A percentile compares a stretch with the other conserved stretches of the same genome.
These are phyloP conservation scores for Epichloe festucae DNA, from an alignment of 2,329 filamentous ascomycete species.

Conservation along the genomic window DNA sequence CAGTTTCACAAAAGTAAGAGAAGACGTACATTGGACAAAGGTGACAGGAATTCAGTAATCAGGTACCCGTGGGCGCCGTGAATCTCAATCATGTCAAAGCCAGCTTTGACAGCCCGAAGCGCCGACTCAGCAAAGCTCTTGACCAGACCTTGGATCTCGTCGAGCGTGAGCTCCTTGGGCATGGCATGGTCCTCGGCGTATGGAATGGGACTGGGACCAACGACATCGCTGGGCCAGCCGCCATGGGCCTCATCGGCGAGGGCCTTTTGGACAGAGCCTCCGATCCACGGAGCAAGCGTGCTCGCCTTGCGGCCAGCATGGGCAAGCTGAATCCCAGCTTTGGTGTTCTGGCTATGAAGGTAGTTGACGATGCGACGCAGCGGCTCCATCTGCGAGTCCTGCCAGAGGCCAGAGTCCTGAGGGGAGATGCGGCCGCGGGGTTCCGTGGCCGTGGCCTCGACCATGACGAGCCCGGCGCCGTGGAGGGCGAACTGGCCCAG, in stretches of 20 bases:
- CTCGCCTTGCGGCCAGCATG: constrained; percentile 66
- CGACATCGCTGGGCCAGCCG: constrained; percentile 46
- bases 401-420: constrained; percentile 68
- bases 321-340: constrained; percentile 66
- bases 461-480: constrained; percentile 59
- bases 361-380: constrained; percentile 63
- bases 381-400: constrained; percentile 66
- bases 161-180: constrained; percentile 48
- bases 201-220: constrained; percentile 36
- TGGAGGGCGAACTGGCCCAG: constrained; percentile 65
- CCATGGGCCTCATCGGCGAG: constrained; percentile 38
- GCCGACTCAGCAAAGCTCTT: constrained; percentile 39
- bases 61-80: constrained; percentile 45
- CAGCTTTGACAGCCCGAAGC: constrained; percentile 44
- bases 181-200: constrained; percentile 43
- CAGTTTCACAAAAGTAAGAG: too few relatives aligned
- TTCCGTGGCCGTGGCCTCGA: constrained; percentile 68
- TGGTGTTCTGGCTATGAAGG: constrained; percentile 63
- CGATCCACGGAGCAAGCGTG: constrained; percentile 51
- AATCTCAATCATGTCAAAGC: constrained; percentile 26
- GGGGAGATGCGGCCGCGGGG: constrained; percentile 74
- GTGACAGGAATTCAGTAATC: constrained; percentile 42
- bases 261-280: constrained; percentile 17
- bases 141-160: constrained; percentile 51
- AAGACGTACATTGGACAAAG: constrained; percentile 5